phyloP scores from a whole-genome alignment of 805 yeast species.

The Grigorovia humatica region DNA sequence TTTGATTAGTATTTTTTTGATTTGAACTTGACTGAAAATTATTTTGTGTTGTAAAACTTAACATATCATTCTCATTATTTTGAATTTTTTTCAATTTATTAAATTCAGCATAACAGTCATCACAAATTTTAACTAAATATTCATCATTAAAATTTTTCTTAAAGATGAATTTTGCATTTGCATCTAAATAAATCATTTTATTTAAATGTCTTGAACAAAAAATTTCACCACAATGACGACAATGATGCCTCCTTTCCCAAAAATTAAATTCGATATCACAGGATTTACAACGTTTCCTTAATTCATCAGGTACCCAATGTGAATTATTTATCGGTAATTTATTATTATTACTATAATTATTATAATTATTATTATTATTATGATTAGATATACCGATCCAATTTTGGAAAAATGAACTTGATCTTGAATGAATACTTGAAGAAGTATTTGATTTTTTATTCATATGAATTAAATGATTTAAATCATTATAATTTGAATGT shows the following conservation, averaged over 20 bases:
- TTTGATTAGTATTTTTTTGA: background rate
- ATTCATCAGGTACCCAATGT: slow-evolving; percentile 70
- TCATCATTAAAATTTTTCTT: slow-evolving; percentile 34
- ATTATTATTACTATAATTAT: background rate
- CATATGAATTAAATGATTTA: background rate
- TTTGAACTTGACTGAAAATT: background rate
- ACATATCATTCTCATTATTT: background rate
- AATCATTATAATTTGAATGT: background rate
- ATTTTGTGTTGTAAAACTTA: background rate
- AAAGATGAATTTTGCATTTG: slow-evolving; percentile 42
- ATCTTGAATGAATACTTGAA: slow-evolving; percentile 19
- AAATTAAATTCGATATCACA: slow-evolving; percentile 65
- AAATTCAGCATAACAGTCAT: slow-evolving; percentile 52
- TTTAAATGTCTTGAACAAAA: slow-evolving; percentile 62
- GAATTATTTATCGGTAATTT: slow-evolving; percentile 20
- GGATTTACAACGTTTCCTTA: slow-evolving; percentile 51
- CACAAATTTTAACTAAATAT: slow-evolving; percentile 56
- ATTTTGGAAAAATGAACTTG: slow-evolving; percentile 9
- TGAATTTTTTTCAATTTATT: slow-evolving; percentile 29
- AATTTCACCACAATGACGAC: slow-evolving; percentile 76
- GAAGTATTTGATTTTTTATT: slow-evolving; percentile 1
- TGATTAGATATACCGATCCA: background rate
- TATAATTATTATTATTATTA: background rate
- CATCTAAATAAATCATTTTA: slow-evolving; percentile 44
- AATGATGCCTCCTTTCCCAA: slow-evolving; percentile 73